Evolutionary conservation across 1,284 basidiomycete genomes (phyloP), one percentile per base, ranked within the genome.

Genomic region (Fomitopsis schrenkii): DNA sequence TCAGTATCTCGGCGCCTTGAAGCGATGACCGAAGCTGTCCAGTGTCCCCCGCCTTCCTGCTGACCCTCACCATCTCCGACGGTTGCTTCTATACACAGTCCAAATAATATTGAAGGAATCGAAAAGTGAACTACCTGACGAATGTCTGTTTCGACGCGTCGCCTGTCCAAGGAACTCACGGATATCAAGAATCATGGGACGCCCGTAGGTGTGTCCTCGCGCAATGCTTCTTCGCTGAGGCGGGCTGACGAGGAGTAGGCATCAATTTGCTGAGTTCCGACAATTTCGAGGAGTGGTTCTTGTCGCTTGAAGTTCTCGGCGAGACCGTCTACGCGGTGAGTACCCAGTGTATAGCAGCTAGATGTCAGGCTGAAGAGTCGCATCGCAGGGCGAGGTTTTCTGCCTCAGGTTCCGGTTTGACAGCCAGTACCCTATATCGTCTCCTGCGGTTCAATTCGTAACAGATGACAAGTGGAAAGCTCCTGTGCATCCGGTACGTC

Each of bases 361-460:
- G 55, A 45, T 55, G 28, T 14, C 46, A 12, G 35, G 38, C 56
- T 55, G 30, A 41, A 40, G 42, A 9, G 35, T 56, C 22, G 12
- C 52, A 19, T 14, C 38, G 9, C 64, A 93, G 91, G 87, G 81
- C 58, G 90, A 93, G 75, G 82, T 80, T 58, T 88, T 91, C 72
- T 87, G 83, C 59, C 79, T 93, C 42, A 87, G 86, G 77, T 93
- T 93, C 73, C 81, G 85, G 66, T 93, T 93, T 70, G 90, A 93
- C 66, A 45, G 78, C 3, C 80, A 83, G 66, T 93, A 93, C 73
- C 91, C 91, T 2, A 93, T 93, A 69, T 88, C 88, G 5, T 84
- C 91, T 1, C 91, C 91, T n/a, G 88, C 90, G 15, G 91, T 93
- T 19, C 88, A 90, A 69, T 93, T 93, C 67, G 84, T 92, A 42